Evolutionary conservation across 495 filamentous ascomycete species (phyloP).

Genomic region (Hypoxylon crocopeplum): DNA sequence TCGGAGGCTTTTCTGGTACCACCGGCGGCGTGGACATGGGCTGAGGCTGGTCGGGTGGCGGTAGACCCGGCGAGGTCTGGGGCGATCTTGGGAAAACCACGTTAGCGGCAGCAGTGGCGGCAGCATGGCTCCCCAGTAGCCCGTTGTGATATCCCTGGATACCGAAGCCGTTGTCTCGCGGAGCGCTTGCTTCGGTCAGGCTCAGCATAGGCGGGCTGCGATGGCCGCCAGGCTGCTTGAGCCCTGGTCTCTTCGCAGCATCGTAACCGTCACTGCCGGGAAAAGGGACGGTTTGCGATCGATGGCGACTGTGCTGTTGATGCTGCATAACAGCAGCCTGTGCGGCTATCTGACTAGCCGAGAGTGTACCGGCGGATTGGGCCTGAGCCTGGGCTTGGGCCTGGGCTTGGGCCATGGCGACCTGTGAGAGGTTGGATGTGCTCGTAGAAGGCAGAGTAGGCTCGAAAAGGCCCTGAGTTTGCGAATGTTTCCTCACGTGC

Average conservation of each 20-base stretch:
- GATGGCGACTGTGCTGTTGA: constrained; percentile 65
- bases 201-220: constrained; percentile 64
- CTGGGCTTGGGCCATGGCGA: constrained; percentile 45
- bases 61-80: constrained; percentile 56
- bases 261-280: constrained; percentile 48
- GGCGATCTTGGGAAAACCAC: constrained; percentile 77
- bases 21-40: constrained; percentile 43
- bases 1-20: constrained; percentile 68
- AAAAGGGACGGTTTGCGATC: constrained; percentile 71
- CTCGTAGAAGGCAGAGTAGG: constrained; percentile 77
- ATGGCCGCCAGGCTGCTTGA: constrained; percentile 48
- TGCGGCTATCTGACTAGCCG: constrained; percentile 86
- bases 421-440: constrained; percentile 59
- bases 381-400: too few relatives aligned
- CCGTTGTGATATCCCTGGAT: constrained; percentile 70
- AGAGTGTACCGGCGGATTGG: constrained; percentile 45
- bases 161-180: constrained; percentile 60
- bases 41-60: constrained; percentile 39
- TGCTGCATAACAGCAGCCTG: constrained; percentile 79
- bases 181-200: constrained; percentile 60
- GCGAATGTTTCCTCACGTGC: constrained; percentile 62
- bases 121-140: constrained; percentile 66
- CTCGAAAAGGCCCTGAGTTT: constrained; percentile 90
- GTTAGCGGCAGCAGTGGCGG: constrained; percentile 84
- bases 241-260: constrained; percentile 41